Percentiles rank a stretch among this genome's conserved stretches.
Conservation (phyloP, 345 rosid species). For the Euphorbia tirucalli region DNA sequence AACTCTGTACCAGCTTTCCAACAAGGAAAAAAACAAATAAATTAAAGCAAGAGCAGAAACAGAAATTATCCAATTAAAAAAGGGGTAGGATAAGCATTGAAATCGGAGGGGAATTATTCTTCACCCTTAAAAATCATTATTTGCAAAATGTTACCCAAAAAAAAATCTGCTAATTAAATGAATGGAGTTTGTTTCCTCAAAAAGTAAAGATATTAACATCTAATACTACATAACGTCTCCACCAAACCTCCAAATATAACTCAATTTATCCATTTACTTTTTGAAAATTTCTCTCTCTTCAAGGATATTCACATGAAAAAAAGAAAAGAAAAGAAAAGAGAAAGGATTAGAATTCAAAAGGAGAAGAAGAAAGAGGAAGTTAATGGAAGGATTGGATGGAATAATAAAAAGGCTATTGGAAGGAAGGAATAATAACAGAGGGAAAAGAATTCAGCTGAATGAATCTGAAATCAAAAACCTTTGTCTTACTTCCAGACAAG, state of each 20-base stretch:
- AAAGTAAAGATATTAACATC: too few species aligned
- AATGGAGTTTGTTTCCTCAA: too few species aligned
- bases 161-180: neutral
- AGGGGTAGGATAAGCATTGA: neutral
- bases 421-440: slow-evolving; percentile 20
- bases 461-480: slow-evolving; percentile 25
- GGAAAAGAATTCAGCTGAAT: slow-evolving; percentile 21
- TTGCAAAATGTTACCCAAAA: neutral
- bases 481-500: slow-evolving; percentile 23
- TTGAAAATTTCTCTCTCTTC: too few species aligned
- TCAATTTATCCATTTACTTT: slow-evolving; percentile 21
- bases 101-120: neutral
- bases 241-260: slow-evolving; percentile 19
- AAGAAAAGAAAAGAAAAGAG: too few species aligned
- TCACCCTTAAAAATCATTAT: neutral
- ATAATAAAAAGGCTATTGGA: slow-evolving; percentile 17
- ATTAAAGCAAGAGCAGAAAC: neutral
- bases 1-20: too few species aligned
- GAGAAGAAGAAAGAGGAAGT: neutral
- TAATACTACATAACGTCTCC: neutral
- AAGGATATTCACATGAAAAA: too few species aligned
- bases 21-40: neutral
- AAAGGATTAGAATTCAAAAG: too few species aligned
- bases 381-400: slow-evolving; percentile 23
- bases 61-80: neutral